Evolutionary conservation across 768 basidiomycete genomes (phyloP).

Genomic region (Peribolospora baueri): DNA sequence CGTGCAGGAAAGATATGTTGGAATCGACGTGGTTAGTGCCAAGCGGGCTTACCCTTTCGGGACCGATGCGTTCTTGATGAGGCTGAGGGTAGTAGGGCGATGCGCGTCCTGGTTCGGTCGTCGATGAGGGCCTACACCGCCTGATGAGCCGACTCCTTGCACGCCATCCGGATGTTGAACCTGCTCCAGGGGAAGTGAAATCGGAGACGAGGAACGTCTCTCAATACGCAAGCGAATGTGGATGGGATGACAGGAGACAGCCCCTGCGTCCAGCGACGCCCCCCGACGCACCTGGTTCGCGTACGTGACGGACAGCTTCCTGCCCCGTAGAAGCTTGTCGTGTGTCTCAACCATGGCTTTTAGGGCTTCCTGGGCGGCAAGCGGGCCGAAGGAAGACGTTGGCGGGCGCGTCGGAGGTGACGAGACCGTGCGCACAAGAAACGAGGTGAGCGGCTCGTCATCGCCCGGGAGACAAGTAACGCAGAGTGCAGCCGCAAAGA

Average conservation of each 20-base stretch:
- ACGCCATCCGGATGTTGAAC: neutral
- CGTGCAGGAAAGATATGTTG: too few relatives aligned
- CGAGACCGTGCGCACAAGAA: neutral
- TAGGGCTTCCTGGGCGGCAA: conserved; percentile 43
- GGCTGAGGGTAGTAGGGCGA: too few relatives aligned
- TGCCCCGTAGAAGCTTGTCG: conserved; percentile 58
- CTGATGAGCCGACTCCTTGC: too few relatives aligned
- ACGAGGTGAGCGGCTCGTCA: neutral
- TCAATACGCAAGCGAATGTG: neutral
- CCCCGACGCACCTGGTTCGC: conserved; percentile 43
- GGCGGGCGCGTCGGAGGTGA: neutral
- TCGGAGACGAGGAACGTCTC: neutral
- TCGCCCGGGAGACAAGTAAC: neutral
- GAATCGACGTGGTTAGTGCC: too few relatives aligned
- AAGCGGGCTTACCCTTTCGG: too few relatives aligned
- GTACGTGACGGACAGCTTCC: conserved; percentile 71
- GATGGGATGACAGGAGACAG: neutral
- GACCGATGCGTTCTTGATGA: too few relatives aligned
- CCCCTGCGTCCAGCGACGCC: neutral
- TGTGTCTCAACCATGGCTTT: conserved; percentile 49
- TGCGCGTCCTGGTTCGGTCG: too few relatives aligned
- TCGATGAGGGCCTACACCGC: too few relatives aligned
- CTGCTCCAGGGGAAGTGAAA: neutral
- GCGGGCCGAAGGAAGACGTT: neutral
- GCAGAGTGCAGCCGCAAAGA: neutral